Base-by-base conservation (phyloP, 2,329 filamentous ascomycete species). In the Didymella lethalis region DNA sequence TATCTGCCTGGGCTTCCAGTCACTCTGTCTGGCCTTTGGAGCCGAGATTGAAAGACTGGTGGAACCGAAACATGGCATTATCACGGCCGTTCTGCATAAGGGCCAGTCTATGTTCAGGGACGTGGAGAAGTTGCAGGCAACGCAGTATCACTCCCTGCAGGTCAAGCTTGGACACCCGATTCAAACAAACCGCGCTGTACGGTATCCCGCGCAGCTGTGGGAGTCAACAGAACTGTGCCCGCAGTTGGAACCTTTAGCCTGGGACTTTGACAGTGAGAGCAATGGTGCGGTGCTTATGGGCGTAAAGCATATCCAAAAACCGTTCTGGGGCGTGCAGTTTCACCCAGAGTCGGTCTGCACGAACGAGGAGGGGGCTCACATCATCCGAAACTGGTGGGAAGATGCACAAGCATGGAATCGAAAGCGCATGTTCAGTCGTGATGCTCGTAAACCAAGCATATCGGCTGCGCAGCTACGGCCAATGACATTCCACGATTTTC, bases 331-430 rank as follows among this genome's bases (percentile, higher is more conserved):
- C 0, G 83, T 97, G 18, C 93, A 97, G 72, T 97, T 95, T 68
- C 93, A 97, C 71, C 93, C 93, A 0, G 93, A 97, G 75, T 96
- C 92, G 0, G 86, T 92, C 14, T 96, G 92, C 74, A 96, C 93
- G 4, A 90, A 91, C 38, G 78, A 82, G 3, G 84, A 85, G 59
- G 88, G 90, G 1, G 85, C 83, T 20, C 78, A 80, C 14, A 81
- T 96, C 26, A 81, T 96, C 34, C 77, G 77, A 49, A 92, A 91
- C 69, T 97, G 93, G 92, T 95, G 93, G 83, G 72, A 75, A 4
- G 82, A 86, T 70, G 88, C 88, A 0, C 77, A 82, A 54, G 73
- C 76, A 41, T 93, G 90, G 86, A 67, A 62, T 7, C 58, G 64
- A 26, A 67, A 66, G 53, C 64, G 66, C 8, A 40, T 63, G 31